Evolutionary conservation across 2,329 filamentous ascomycete genomes (phyloP).

Genomic region (Pseudocercospora eumusae): DNA sequence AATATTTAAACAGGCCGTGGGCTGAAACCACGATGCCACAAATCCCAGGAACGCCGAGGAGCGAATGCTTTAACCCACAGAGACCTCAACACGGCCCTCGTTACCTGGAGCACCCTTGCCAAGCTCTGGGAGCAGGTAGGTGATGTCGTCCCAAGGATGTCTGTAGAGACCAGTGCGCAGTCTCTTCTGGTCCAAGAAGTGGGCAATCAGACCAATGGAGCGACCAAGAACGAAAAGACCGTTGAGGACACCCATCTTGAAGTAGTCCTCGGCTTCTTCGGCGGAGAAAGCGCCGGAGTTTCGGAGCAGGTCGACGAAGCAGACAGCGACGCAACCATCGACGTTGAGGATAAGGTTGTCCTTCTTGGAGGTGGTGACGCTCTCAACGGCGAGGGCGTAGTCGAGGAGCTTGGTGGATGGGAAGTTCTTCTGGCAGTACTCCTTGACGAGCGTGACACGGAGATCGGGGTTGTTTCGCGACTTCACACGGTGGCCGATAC

Average conservation of each 20-base stretch:
- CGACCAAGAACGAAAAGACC: conserved; percentile 97
- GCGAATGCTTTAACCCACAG: conserved; percentile 10
- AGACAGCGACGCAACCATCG: conserved; percentile 95
- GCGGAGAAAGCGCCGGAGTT: conserved; percentile 95
- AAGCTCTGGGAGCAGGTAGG: conserved; percentile 84
- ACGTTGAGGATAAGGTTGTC: conserved; percentile 99
- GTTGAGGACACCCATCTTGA: conserved; percentile 98
- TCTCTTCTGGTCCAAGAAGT: conserved; percentile 99
- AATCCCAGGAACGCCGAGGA: neutral
- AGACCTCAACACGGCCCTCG: conserved; percentile 86
- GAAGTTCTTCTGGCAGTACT: conserved; percentile 97
- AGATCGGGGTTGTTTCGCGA: conserved; percentile 99
- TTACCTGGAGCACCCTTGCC: conserved; percentile 68
- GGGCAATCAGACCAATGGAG: conserved; percentile 97
- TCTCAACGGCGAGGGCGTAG: conserved; percentile 96
- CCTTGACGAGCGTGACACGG: conserved; percentile 98
- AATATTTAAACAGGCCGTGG: neutral
- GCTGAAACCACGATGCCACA: conserved; percentile 4
- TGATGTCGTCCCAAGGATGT: conserved; percentile 97
- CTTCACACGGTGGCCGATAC: conserved; percentile 99
- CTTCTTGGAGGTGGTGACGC: conserved; percentile 99
- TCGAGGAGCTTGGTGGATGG: conserved; percentile 97
- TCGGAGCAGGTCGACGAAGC: conserved; percentile 96
- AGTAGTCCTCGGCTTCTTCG: conserved; percentile 98
- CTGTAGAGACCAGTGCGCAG: conserved; percentile 97